Evolutionary conservation across 2,329 filamentous ascomycete species (phyloP).

Genomic region (Fusarium napiforme): DNA sequence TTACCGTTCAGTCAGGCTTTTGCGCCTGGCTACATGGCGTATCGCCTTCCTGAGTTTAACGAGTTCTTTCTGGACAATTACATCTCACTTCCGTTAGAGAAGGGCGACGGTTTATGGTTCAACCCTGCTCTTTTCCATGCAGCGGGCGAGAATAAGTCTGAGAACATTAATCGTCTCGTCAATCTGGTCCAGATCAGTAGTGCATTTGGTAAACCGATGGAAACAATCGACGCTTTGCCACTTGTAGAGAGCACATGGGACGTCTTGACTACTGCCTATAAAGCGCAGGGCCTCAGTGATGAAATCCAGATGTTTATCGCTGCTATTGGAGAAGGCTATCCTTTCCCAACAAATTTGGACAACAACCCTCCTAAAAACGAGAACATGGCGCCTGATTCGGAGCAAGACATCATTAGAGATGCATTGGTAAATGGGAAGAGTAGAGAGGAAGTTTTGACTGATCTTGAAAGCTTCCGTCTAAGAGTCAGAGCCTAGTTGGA

Average conservation of each 20-base stretch:
- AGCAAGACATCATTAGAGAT: conserved; percentile 62
- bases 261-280: conserved; percentile 47
- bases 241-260: conserved; percentile 60
- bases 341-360: conserved; percentile 72
- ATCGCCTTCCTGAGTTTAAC: conserved; percentile 62
- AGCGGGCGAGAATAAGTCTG: conserved; percentile 65
- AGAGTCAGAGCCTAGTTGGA: conserved; percentile 25
- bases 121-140: conserved; percentile 72
- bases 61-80: conserved; percentile 64
- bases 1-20: conserved; percentile 70
- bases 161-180: conserved; percentile 62
- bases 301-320: conserved; percentile 59
- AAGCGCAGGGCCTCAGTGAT: conserved; percentile 51
- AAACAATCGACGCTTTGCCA: conserved; percentile 64
- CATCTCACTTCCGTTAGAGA: conserved; percentile 61
- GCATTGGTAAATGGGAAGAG: conserved; percentile 56
- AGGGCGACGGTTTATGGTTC: conserved; percentile 72
- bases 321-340: conserved; percentile 67
- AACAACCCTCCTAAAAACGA: conserved; percentile 63
- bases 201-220: conserved; percentile 73
- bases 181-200: conserved; percentile 71
- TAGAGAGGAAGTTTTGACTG: conserved; percentile 53
- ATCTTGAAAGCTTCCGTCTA: conserved; percentile 46
- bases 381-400: conserved; percentile 70
- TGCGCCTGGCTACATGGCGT: conserved; percentile 67